Conservation (phyloP, 345 rosid genomes). For the Hypericum perforatum region DNA sequence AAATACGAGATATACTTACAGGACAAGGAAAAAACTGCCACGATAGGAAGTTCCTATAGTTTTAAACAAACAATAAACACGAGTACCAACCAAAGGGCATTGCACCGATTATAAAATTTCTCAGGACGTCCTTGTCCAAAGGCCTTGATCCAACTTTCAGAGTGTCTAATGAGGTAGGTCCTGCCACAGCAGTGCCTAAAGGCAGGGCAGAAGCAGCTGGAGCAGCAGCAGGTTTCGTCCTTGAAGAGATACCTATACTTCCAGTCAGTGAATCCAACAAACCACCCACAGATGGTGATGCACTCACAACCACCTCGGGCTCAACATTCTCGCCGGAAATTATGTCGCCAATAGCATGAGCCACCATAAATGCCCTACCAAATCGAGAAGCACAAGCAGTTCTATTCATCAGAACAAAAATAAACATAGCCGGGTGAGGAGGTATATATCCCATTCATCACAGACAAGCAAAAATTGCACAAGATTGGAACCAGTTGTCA, state of each 20-base stretch:
- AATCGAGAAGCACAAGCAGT: background rate
- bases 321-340: slow-evolving; percentile 67
- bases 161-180: slow-evolving; percentile 52
- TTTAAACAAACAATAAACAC: slow-evolving; percentile 19
- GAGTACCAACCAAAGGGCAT: slow-evolving; percentile 86
- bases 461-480: too few relatives aligned
- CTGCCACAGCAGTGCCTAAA: slow-evolving; percentile 36
- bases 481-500: too few relatives aligned
- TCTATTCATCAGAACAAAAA: background rate
- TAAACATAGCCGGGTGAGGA: too few relatives aligned
- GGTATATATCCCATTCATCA: too few relatives aligned
- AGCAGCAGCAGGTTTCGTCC: slow-evolving; percentile 72
- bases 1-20: background rate
- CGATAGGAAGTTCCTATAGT: background rate
- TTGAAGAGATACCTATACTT: slow-evolving; percentile 78
- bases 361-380: slow-evolving; percentile 80
- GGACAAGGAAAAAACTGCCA: slow-evolving; percentile 9
- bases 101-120: slow-evolving; percentile 61
- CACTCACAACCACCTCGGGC: slow-evolving; percentile 72
- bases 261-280: slow-evolving; percentile 94
- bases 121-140: slow-evolving; percentile 67
- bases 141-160: slow-evolving; percentile 66
- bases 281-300: slow-evolving; percentile 78
- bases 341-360: slow-evolving; percentile 72
- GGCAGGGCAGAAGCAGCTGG: slow-evolving; percentile 61